Percentiles rank a stretch among this genome's conserved stretches.
Conservation (phyloP, 176 grass and related monocot species). For the Carex littledalei region DNA sequence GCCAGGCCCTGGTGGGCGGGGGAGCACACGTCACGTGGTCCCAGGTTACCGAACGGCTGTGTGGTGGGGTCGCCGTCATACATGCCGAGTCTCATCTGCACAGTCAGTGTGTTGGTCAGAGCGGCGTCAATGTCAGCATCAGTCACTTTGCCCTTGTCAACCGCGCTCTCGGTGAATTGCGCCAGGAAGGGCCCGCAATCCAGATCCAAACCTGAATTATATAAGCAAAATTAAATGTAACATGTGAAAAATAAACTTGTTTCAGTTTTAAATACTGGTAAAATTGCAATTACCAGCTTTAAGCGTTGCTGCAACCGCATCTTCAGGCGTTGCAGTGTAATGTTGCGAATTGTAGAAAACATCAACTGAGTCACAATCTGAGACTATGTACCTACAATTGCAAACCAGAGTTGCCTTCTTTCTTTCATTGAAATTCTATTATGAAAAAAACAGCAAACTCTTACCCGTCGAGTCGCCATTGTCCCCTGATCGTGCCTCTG, state of each 20-base stretch:
- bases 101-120: slow-evolving; percentile 46
- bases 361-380: slow-evolving; percentile 81
- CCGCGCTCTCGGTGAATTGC: slow-evolving; percentile 38
- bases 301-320: slow-evolving; percentile 66
- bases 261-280: no score
- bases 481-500: slow-evolving; percentile 21
- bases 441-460: no score
- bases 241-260: background rate
- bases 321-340: slow-evolving; percentile 48
- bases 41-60: slow-evolving; percentile 51
- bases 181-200: slow-evolving; percentile 72
- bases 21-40: slow-evolving; percentile 53
- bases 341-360: slow-evolving; percentile 73
- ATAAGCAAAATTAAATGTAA: background rate
- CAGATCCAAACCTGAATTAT: slow-evolving; percentile 53
- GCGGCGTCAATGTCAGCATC: slow-evolving; percentile 54
- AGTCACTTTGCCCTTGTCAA: slow-evolving; percentile 24
- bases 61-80: slow-evolving; percentile 48
- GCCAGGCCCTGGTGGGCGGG: slow-evolving; percentile 46
- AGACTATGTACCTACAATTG: slow-evolving; percentile 56
- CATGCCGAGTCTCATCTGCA: slow-evolving; percentile 89
- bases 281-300: slow-evolving; percentile 25
- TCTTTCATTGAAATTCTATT: no score
- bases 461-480: slow-evolving; percentile 47
- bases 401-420: no score